Conservation (phyloP, 192 early-diverging fungal species). For the Hyaloraphidium curvatum region DNA sequence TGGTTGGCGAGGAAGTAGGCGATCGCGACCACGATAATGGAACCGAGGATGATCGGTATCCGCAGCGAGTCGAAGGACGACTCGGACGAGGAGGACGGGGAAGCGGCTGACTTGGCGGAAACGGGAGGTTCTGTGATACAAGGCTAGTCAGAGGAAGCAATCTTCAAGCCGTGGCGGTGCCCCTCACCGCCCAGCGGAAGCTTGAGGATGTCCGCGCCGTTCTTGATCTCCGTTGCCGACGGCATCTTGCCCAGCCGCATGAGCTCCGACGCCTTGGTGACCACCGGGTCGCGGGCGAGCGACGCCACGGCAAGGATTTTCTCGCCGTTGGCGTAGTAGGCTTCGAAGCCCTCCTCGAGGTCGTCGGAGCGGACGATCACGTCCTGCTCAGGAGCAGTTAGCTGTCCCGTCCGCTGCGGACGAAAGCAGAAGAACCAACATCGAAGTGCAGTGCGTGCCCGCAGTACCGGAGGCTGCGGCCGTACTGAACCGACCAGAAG, state of each 20-base stretch:
- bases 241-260: constrained; percentile 17
- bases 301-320: constrained; percentile 19
- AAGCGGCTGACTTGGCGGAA: too few species aligned
- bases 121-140: too few species aligned
- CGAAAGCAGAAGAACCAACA: neutral
- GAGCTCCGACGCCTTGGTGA: constrained; percentile 16
- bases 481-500: constrained; percentile 34
- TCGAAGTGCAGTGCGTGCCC: constrained; percentile 31
- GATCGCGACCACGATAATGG: too few species aligned
- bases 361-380: neutral
- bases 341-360: neutral
- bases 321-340: constrained; percentile 8
- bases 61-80: too few species aligned
- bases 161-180: too few species aligned
- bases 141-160: too few species aligned
- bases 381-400: neutral
- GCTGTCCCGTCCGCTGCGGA: neutral
- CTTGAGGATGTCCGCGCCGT: constrained; percentile 4
- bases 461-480: constrained; percentile 29
- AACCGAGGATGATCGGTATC: too few species aligned
- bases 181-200: neutral
- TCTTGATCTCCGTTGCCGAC: constrained; percentile 13
- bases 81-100: too few species aligned
- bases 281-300: constrained; percentile 17
- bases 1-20: too few species aligned